These are phyloP conservation scores for Phytopythium ostracodes DNA, from an alignment of 352 stramenopile species.

Conservation along the genomic window DNA sequence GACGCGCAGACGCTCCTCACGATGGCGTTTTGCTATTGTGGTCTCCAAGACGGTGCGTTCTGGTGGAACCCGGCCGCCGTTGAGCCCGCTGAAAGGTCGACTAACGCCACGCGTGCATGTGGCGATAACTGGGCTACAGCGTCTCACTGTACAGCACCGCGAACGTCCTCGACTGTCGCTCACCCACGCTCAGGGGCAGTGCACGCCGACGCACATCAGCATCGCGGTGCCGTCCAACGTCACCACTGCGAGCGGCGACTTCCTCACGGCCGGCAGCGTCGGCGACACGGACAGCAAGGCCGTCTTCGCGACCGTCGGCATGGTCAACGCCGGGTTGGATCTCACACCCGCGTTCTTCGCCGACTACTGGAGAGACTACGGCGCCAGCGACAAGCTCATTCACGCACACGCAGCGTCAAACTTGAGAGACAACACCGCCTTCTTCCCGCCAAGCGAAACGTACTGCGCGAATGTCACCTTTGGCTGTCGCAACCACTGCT, in stretches of 20 bases:
- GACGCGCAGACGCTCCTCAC: conserved; percentile 32
- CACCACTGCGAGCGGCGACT: conserved; percentile 9
- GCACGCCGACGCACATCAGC: conserved; percentile 35
- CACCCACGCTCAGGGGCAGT: conserved; percentile 21
- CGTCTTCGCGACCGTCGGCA: conserved; percentile 36
- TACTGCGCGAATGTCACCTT: conserved; percentile 27
- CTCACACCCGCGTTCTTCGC: conserved; percentile 21
- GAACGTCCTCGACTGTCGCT: conserved; percentile 16
- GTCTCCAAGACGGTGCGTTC: conserved; percentile 31
- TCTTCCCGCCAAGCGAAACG: conserved; percentile 22
- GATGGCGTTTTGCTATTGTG: conserved; percentile 39
- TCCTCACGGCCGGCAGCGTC: conserved; percentile 21
- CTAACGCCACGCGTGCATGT: background rate
- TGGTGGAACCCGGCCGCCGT: too few species aligned
- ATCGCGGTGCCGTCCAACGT: background rate
- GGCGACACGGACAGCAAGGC: conserved; percentile 34
- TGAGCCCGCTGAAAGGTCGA: too few species aligned
- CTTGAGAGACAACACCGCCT: conserved; percentile 21
- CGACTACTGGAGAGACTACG: conserved; percentile 54
- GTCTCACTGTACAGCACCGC: conserved; percentile 18
- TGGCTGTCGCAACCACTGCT: conserved; percentile 44
- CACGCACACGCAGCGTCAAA: conserved; percentile 14
- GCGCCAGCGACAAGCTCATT: conserved; percentile 31
- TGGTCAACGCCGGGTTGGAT: conserved; percentile 18
- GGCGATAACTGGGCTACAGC: conserved; percentile 22